These are phyloP conservation scores for Pulicaria dysenterica DNA, from an alignment of 129 eudicot species.

Conservation along the genomic window DNA sequence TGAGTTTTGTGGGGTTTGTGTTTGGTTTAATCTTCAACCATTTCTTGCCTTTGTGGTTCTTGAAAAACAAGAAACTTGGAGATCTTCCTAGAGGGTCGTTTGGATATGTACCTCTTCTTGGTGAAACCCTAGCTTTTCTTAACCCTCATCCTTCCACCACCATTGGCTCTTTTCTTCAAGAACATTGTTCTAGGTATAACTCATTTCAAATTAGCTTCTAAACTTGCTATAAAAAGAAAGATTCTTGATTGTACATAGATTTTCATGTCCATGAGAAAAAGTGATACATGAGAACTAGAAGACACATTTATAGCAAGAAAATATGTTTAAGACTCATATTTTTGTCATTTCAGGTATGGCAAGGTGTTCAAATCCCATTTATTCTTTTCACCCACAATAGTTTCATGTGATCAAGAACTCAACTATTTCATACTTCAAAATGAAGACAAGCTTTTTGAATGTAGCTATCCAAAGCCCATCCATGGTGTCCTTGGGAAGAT, in stretches of 20 bases:
- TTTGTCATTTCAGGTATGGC: slow-evolving; percentile 64
- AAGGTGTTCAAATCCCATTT: slow-evolving; percentile 83
- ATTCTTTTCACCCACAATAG: slow-evolving; percentile 74
- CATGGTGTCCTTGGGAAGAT: slow-evolving; percentile 70
- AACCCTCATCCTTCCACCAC: slow-evolving; percentile 76
- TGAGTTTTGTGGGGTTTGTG: slow-evolving; percentile 39
- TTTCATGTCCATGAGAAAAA: slow-evolving; percentile 29
- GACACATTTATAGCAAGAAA: slow-evolving; percentile 34
- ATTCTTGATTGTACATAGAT: slow-evolving; percentile 34
- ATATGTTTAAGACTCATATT: slow-evolving; percentile 16
- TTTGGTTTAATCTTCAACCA: slow-evolving; percentile 55
- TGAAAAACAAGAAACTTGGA: slow-evolving; percentile 39
- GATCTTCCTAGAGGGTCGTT: slow-evolving; percentile 66
- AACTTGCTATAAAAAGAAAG: slow-evolving; percentile 36
- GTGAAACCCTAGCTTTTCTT: slow-evolving; percentile 75
- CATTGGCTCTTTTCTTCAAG: slow-evolving; percentile 64
- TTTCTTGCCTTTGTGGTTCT: slow-evolving; percentile 65
- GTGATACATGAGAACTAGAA: slow-evolving; percentile 28
- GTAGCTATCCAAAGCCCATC: slow-evolving; percentile 80
- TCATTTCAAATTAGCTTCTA: slow-evolving; percentile 12
- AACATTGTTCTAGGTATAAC: slow-evolving; percentile 67
- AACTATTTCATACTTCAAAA: slow-evolving; percentile 78
- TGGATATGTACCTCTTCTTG: slow-evolving; percentile 72
- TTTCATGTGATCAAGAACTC: slow-evolving; percentile 80
- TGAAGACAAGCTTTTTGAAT: slow-evolving; percentile 68